phyloP scores from a whole-genome alignment of 2,329 filamentous ascomycete species.

The Karstenula rhodostoma region DNA sequence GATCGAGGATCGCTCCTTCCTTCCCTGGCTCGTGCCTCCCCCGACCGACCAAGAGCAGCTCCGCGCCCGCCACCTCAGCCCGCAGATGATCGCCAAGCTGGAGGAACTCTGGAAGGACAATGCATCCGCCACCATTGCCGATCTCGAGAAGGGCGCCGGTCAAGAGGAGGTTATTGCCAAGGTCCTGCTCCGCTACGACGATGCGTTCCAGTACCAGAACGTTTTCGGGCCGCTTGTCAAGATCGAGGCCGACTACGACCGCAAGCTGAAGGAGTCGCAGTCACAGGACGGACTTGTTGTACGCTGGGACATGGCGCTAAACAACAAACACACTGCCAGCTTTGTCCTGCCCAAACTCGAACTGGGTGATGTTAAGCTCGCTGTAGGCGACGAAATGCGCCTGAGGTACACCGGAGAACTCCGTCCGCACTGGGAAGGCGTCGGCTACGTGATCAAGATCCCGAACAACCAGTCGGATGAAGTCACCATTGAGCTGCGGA shows the following conservation, averaged over 20 bases:
- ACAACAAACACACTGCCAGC: constrained; percentile 96
- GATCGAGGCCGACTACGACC: constrained; percentile 99
- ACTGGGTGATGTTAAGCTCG: constrained; percentile 95
- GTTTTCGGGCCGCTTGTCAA: constrained; percentile 98
- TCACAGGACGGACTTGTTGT: constrained; percentile 95
- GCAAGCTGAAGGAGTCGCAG: constrained; percentile 97
- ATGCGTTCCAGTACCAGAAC: constrained; percentile 98
- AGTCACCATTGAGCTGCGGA: constrained; percentile 91
- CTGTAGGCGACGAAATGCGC: constrained; percentile 98
- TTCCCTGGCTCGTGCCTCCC: constrained; percentile 88
- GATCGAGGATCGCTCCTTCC: constrained; percentile 94
- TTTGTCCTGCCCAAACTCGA: constrained; percentile 97
- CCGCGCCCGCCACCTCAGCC: constrained; percentile 88
- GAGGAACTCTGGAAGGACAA: constrained; percentile 99
- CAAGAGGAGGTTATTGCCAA: constrained; percentile 95
- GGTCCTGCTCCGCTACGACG: constrained; percentile 91
- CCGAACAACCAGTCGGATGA: constrained; percentile 99
- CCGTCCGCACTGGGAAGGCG: constrained; percentile 91
- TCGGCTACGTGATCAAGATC: constrained; percentile 99
- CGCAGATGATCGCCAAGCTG: constrained; percentile 92
- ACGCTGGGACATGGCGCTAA: constrained; percentile 92
- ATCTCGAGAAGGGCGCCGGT: constrained; percentile 88
- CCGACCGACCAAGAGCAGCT: constrained; percentile 96
- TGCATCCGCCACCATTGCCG: constrained; percentile 82
- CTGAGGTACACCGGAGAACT: constrained; percentile 95